Percentiles rank a stretch among this genome's conserved stretches.
phyloP scores from a whole-genome alignment of 495 filamentous ascomycete species.

The Pyrenula massariospora region DNA sequence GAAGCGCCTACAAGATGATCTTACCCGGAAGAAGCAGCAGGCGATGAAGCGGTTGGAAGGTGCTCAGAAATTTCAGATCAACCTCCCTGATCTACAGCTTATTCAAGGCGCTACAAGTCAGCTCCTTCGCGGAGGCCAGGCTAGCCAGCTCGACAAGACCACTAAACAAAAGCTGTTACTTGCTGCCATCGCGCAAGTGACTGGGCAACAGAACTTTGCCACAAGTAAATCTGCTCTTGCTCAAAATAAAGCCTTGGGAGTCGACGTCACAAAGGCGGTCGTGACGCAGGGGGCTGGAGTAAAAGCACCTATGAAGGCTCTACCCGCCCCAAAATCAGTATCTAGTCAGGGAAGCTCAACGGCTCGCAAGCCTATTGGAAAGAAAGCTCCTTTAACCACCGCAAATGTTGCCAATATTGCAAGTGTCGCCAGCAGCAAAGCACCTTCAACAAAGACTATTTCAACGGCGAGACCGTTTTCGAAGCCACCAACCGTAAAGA shows the following conservation, averaged over 20 bases:
- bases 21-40: constrained; percentile 6
- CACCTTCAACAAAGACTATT: background rate
- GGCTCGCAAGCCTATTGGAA: background rate
- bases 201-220: background rate
- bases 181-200: background rate
- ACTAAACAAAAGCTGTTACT: background rate
- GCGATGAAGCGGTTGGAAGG: constrained; percentile 10
- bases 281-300: background rate
- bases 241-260: background rate
- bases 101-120: background rate
- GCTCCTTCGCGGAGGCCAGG: background rate
- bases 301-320: background rate
- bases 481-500: background rate
- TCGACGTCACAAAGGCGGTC: background rate
- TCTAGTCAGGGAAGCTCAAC: background rate
- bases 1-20: constrained; percentile 4
- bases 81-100: constrained; percentile 6
- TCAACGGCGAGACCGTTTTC: background rate
- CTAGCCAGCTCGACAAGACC: background rate
- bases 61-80: constrained; percentile 8
- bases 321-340: background rate
- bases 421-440: background rate
- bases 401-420: background rate
- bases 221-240: background rate
- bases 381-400: background rate